These are phyloP conservation scores for Scedosporium minutisporum DNA, from an alignment of 2,329 filamentous ascomycete genomes.

Conservation along the genomic window DNA sequence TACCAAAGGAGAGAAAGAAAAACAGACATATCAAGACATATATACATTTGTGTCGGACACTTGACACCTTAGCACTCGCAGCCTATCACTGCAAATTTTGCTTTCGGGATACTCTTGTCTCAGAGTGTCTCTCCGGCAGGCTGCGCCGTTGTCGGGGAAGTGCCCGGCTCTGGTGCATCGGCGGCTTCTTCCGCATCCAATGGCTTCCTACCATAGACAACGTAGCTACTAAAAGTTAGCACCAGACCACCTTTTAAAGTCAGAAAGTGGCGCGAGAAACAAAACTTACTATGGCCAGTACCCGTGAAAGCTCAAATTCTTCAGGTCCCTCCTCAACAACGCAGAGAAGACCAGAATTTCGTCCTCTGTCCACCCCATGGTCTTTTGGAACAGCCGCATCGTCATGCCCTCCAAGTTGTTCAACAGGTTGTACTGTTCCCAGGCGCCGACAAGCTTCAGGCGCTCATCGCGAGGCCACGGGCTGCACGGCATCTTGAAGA, in stretches of 20 bases:
- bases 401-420: slow-evolving; percentile 25
- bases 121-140: not conserved
- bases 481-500: slow-evolving; percentile 28
- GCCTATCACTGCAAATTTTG: no score
- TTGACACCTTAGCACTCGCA: no score
- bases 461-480: slow-evolving; percentile 33
- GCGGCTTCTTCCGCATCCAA: no score
- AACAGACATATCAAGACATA: no score
- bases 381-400: slow-evolving; percentile 27
- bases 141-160: not conserved
- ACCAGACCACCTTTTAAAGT: no score
- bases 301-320: slow-evolving; percentile 23
- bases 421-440: slow-evolving; percentile 24
- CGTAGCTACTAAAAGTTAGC: no score
- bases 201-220: not conserved
- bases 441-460: slow-evolving; percentile 35
- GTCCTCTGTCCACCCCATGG: slow-evolving; percentile 23
- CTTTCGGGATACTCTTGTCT: no score
- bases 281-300: slow-evolving; percentile 29
- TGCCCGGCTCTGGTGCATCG: no score
- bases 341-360: slow-evolving; percentile 24
- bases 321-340: slow-evolving; percentile 23
- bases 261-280: not conserved
- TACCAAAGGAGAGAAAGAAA: no score
- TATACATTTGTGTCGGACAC: no score